These are phyloP conservation scores for Xylaria sp. DNA, from an alignment of 2,329 filamentous ascomycete genomes.

Conservation along the genomic window DNA sequence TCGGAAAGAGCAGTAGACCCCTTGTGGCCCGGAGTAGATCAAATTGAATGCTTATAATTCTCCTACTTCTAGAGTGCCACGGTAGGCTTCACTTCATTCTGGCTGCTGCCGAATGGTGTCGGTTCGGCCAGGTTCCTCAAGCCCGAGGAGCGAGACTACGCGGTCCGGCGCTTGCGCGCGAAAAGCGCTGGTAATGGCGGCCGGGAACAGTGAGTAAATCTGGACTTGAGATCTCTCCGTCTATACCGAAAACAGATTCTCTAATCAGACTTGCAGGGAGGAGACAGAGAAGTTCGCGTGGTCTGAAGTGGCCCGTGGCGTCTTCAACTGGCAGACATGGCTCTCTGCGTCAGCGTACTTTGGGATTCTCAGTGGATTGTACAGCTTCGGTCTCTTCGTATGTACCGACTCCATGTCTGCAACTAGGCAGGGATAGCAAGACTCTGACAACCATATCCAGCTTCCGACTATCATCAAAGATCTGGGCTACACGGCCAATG, in stretches of 20 bases:
- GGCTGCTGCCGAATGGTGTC: constrained; percentile 67
- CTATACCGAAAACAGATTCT: constrained; percentile 25
- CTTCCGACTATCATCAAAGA: constrained; percentile 72
- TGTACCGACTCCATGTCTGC: constrained; percentile 42
- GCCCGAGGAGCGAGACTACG: constrained; percentile 62
- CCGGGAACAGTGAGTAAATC: constrained; percentile 49
- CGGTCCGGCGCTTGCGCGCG: constrained; percentile 57
- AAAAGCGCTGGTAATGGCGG: constrained; percentile 46
- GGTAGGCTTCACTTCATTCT: constrained; percentile 62
- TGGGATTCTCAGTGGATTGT: constrained; percentile 66
- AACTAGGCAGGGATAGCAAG: neutral
- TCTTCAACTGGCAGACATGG: constrained; percentile 71
- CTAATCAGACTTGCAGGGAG: constrained; percentile 42
- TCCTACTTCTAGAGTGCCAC: constrained; percentile 59
- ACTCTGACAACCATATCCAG: constrained; percentile 47
- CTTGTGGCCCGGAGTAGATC: neutral
- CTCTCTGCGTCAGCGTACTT: constrained; percentile 71
- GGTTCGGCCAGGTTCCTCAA: constrained; percentile 65
- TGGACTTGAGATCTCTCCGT: neutral
- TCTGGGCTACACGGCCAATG: constrained; percentile 65
- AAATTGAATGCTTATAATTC: constrained; percentile 1
- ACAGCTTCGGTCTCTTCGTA: constrained; percentile 73
- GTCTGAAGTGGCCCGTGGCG: constrained; percentile 70
- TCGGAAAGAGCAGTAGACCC: constrained; percentile 7
- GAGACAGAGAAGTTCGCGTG: constrained; percentile 64